These are phyloP conservation scores for Arctostaphylos glauca DNA, from an alignment of 148 eudicot species.

Conservation along the genomic window DNA sequence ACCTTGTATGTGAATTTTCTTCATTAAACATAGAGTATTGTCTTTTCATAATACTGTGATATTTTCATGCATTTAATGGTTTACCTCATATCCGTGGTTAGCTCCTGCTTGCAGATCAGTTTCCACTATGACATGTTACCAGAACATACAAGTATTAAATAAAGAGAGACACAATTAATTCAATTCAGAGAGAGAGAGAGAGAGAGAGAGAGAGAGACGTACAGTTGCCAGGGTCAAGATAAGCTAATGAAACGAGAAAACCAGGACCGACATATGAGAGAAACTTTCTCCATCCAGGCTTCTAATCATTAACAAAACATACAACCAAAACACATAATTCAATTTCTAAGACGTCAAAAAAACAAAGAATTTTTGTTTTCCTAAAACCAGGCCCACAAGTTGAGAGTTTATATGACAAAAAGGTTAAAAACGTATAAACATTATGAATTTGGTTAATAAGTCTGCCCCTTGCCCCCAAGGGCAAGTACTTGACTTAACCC, in stretches of 20 bases:
- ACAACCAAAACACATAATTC: background rate
- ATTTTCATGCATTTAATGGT: background rate
- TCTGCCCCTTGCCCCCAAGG: no score
- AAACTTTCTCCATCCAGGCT: slow-evolving; percentile 63
- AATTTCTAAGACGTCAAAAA: background rate
- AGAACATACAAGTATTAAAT: background rate
- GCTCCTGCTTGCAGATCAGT: slow-evolving; percentile 98
- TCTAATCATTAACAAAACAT: slow-evolving; percentile 18
- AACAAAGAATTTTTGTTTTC: background rate
- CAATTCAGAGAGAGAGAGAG: background rate
- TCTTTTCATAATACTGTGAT: background rate
- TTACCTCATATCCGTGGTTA: slow-evolving; percentile 70
- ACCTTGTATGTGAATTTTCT: no score
- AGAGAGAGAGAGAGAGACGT: slow-evolving; percentile 21
- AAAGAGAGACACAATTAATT: no score
- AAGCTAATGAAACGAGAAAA: slow-evolving; percentile 69
- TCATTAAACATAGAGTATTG: background rate
- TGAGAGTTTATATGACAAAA: background rate
- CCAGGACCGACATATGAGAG: slow-evolving; percentile 79
- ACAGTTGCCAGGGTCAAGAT: slow-evolving; percentile 83
- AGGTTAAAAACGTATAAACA: no score
- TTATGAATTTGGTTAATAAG: no score
- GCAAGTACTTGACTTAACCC: no score
- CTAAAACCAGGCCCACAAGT: background rate
- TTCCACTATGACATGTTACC: slow-evolving; percentile 53